Base-by-base conservation (phyloP, 148 eudicot genomes). In the Arbutus unedo region DNA sequence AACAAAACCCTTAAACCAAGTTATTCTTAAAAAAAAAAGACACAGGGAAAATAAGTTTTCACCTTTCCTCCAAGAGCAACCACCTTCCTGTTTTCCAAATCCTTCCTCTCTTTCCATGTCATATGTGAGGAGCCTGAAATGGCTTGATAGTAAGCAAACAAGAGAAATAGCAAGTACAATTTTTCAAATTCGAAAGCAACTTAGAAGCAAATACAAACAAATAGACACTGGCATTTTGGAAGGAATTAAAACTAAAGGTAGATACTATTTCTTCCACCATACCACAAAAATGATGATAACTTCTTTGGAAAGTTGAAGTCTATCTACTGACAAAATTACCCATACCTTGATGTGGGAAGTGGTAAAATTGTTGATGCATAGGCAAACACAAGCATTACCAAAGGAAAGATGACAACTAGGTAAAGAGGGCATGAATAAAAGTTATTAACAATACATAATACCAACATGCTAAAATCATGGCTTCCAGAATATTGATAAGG, bases 61-160 rank as follows among this genome's bases (percentile, higher is more conserved):
- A 96, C 99, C 99, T 96, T 96, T 82, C 98, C 99, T 77, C 98
- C 99, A 79, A 96, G 91, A 76, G 93, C 86, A 66, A 92, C 95
- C 18, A 94, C 91, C 82, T 94, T 96, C 92, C 81, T 88, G 83
- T 91, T 96, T 83, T 96, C 97, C 91, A 96, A 82, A 79, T 90
- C 94, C 88, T 96, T 94, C 85, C 84, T 89, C 82, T 94, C 94
- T 88, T 93, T 94, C 98, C 98, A 94, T 84, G 97, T 91, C 99
- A 96, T 91, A 81, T 88, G 91, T 8, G 95, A 82, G 57, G 92
- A 85, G 49, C 93, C 98, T 94, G 88, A 71, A 86, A 68, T 48
- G 64, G 23, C 75, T 81, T 64, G 54, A 73, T 18, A 55, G 11
- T 77, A 66, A 85, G 49, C 48, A 57, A 72, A 60, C 23, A 73